phyloP scores from a whole-genome alignment of 2,329 filamentous ascomycete species.

The Aspergillus ruber region DNA sequence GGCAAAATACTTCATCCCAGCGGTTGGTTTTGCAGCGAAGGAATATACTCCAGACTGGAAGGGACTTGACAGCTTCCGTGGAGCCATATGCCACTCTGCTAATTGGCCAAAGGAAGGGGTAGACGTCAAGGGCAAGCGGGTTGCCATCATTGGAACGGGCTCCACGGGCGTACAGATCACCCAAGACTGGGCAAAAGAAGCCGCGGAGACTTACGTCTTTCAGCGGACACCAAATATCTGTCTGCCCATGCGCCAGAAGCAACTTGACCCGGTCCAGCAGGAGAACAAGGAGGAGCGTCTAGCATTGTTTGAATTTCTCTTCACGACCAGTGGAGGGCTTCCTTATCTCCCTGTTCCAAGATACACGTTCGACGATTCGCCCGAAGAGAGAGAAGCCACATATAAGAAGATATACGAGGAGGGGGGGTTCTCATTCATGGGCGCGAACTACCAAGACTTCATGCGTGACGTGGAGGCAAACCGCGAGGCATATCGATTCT shows the following conservation, averaged over 20 bases:
- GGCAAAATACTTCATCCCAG: conserved; percentile 11
- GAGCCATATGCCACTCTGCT: conserved; percentile 48
- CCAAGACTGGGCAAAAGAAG: conserved; percentile 19
- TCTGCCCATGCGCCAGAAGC: conserved; percentile 26
- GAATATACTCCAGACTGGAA: conserved; percentile 49
- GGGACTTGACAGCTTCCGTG: conserved; percentile 47
- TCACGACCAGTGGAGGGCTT: neutral
- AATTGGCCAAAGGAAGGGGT: conserved; percentile 44
- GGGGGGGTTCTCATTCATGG: conserved; percentile 34
- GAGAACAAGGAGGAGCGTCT: conserved; percentile 1
- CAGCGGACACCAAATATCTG: conserved; percentile 33
- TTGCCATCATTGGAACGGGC: conserved; percentile 41
- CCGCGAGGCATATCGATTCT: conserved; percentile 13
- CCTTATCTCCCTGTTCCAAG: conserved; percentile 2
- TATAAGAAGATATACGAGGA: conserved; percentile 19
- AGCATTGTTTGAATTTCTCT: conserved; percentile 7
- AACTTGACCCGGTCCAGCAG: conserved; percentile 5
- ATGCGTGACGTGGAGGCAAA: conserved; percentile 11
- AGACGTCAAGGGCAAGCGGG: conserved; percentile 40
- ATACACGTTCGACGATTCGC: neutral
- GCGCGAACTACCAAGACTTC: conserved; percentile 13
- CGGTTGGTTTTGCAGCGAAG: conserved; percentile 22
- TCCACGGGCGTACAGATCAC: conserved; percentile 24
- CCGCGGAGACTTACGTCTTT: conserved; percentile 24
- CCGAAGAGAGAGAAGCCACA: conserved; percentile 6